Percentiles rank a stretch among this genome's conserved stretches.
These are phyloP conservation scores for Talaromyces sp. DNA, from an alignment of 2,329 filamentous ascomycete genomes.

Conservation along the genomic window DNA sequence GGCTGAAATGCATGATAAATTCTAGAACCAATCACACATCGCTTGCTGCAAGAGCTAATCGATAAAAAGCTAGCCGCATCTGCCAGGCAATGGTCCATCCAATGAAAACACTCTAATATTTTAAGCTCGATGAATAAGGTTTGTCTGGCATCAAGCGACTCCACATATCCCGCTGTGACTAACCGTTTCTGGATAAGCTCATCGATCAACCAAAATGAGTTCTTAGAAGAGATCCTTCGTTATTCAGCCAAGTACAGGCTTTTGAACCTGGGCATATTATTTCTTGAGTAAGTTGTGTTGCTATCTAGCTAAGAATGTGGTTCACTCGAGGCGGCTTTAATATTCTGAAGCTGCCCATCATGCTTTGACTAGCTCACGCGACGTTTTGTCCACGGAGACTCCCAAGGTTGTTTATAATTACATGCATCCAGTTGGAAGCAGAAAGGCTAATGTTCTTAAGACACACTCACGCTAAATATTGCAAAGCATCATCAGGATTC, in stretches of 20 bases:
- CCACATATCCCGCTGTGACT: not conserved
- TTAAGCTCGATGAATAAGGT: not conserved
- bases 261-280: not conserved
- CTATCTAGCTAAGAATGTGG: too few relatives aligned
- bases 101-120: not conserved
- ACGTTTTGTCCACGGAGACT: too few relatives aligned
- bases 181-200: not conserved
- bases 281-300: too few relatives aligned
- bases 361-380: too few relatives aligned
- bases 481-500: too few relatives aligned
- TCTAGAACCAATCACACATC: not conserved
- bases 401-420: too few relatives aligned
- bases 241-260: not conserved
- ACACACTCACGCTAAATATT: too few relatives aligned
- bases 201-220: not conserved
- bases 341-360: too few relatives aligned
- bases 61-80: not conserved
- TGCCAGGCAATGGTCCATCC: not conserved
- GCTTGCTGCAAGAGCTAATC: not conserved
- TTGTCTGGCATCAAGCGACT: not conserved
- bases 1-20: not conserved
- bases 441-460: too few relatives aligned
- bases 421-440: too few relatives aligned
- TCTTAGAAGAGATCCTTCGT: not conserved
- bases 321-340: too few relatives aligned